phyloP scores from a whole-genome alignment of 768 basidiomycete genomes.

The Cystofilobasidium macerans region DNA sequence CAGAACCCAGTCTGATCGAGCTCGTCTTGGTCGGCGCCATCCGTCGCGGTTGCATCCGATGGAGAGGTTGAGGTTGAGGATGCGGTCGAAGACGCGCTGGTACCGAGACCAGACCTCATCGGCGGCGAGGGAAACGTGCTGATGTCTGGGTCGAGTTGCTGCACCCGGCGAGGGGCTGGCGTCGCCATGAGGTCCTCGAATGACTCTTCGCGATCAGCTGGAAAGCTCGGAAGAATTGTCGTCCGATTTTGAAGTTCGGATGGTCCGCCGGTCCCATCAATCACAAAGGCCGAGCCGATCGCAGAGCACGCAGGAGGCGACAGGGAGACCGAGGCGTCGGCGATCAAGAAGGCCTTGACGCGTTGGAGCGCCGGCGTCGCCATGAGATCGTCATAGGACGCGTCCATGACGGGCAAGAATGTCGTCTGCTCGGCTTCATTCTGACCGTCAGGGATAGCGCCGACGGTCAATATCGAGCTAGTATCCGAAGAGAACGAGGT shows the following conservation, averaged over 20 bases:
- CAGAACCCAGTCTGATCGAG: not conserved
- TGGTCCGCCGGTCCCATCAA: not conserved
- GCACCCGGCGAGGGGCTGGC: not conserved
- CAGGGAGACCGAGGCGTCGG: no score
- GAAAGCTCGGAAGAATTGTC: not conserved
- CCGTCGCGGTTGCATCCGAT: not conserved
- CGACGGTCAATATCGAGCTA: no score
- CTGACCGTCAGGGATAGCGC: no score
- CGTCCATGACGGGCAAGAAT: no score
- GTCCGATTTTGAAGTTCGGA: not conserved
- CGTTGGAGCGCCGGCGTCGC: no score
- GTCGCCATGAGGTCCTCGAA: not conserved
- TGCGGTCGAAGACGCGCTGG: no score
- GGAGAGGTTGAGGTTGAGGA: not conserved
- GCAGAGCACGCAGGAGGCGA: no score
- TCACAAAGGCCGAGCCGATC: no score
- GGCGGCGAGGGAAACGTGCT: not conserved
- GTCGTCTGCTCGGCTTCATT: no score
- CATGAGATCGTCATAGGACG: no score
- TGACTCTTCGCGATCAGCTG: not conserved
- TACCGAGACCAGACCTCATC: not conserved
- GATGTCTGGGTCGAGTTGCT: not conserved
- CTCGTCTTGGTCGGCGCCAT: not conserved
- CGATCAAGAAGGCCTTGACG: no score
- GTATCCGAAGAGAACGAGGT: no score